Percentiles rank a stretch among this genome's conserved stretches.
Evolutionary conservation across 2,329 filamentous ascomycete species (phyloP).

Genomic region (Hymenoscyphus salicellus): DNA sequence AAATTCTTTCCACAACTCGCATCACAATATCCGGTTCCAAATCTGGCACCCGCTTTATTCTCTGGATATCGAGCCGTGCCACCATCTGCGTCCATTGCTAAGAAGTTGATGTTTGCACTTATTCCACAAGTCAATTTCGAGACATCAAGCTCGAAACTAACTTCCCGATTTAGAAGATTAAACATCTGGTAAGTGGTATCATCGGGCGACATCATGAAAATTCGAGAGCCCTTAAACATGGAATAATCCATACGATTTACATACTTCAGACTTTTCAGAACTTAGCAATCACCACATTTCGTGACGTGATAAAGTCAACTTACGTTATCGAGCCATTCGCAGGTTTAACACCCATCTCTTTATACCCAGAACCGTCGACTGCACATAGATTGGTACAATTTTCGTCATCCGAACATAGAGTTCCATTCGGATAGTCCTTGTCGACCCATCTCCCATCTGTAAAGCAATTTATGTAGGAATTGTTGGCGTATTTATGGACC

Average conservation of each 20-base stretch:
- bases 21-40: conserved; percentile 50
- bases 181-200: conserved; percentile 64
- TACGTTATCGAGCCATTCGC: too few species aligned
- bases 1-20: conserved; percentile 54
- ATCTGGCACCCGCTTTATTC: conserved; percentile 9
- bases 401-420: too few species aligned
- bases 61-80: neutral
- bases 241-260: neutral
- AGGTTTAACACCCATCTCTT: too few species aligned
- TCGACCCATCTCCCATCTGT: too few species aligned
- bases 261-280: conserved; percentile 1
- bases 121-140: conserved; percentile 42
- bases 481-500: too few species aligned
- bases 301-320: too few species aligned
- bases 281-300: too few species aligned
- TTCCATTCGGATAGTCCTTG: too few species aligned
- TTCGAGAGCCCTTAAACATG: conserved; percentile 46
- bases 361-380: too few species aligned
- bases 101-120: conserved; percentile 1
- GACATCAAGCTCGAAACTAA: conserved; percentile 71
- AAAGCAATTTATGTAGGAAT: too few species aligned
- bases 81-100: conserved; percentile 4
- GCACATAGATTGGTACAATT: too few species aligned
- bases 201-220: conserved; percentile 59
- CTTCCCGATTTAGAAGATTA: conserved; percentile 63